Evolutionary conservation across 2,329 filamentous ascomycete species (phyloP).

Genomic region (Zalaria obscura): DNA sequence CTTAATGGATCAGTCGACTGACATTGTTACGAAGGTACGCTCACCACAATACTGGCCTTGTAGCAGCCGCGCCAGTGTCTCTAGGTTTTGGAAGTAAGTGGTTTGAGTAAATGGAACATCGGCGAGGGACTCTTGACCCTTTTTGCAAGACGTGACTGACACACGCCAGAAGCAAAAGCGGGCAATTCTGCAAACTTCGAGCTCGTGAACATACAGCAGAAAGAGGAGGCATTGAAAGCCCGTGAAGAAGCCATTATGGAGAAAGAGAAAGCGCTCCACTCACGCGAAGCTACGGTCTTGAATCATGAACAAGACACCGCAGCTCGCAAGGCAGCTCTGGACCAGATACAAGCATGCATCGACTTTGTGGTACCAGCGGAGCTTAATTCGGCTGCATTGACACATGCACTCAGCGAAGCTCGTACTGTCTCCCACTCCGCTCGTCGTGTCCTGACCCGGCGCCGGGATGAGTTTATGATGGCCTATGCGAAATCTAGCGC

Average conservation of each 20-base stretch:
- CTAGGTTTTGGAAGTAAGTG: background rate
- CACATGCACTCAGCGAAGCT: background rate
- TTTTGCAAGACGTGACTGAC: too few species aligned
- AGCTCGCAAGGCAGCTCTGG: background rate
- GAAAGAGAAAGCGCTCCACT: background rate
- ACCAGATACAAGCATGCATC: background rate
- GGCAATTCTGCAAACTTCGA: too few species aligned
- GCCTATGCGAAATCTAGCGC: background rate
- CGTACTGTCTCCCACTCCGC: background rate
- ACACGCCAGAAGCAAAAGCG: too few species aligned
- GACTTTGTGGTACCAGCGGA: background rate
- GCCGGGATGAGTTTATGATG: conserved; percentile 1
- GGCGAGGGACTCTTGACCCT: background rate
- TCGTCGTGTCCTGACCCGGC: conserved; percentile 1
- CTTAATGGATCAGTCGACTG: too few species aligned
- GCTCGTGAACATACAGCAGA: too few species aligned
- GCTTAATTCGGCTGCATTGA: background rate
- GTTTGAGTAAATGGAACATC: background rate
- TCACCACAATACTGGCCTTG: conserved; percentile 1
- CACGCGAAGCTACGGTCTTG: too few species aligned
- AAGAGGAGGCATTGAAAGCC: background rate
- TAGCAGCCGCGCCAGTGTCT: background rate
- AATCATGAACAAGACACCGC: conserved; percentile 1
- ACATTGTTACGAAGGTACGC: background rate
- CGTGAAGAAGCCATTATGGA: background rate